A percentile compares a stretch with the other conserved stretches of the same genome.
phyloP scores from a whole-genome alignment of 1,284 basidiomycete genomes.

The Cronartium ribicola region DNA sequence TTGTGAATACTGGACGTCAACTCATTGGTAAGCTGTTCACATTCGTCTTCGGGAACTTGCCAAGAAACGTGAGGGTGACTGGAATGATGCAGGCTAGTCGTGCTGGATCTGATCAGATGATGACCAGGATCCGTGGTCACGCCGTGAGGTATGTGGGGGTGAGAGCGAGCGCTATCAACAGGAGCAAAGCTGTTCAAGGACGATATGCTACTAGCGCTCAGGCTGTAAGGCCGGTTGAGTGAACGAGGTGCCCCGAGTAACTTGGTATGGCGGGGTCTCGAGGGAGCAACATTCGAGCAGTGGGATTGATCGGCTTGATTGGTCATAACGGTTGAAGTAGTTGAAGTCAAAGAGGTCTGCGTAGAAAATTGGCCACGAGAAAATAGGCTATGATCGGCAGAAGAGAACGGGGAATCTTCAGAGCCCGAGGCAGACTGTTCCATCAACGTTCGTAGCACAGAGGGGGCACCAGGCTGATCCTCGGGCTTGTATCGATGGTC shows the following conservation, averaged over 20 bases:
- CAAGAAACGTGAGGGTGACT: not conserved
- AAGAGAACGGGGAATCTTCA: constrained; percentile 33
- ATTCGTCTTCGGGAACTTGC: constrained; percentile 18
- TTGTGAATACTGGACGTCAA: constrained; percentile 6
- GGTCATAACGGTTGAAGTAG: constrained; percentile 19
- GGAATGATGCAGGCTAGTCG: constrained; percentile 8
- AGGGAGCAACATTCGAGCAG: constrained; percentile 14
- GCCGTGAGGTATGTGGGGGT: not conserved
- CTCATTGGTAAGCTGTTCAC: constrained; percentile 24
- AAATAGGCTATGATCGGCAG: constrained; percentile 1
- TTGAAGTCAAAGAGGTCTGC: constrained; percentile 30
- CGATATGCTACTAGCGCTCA: constrained; percentile 37
- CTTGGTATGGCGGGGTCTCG: constrained; percentile 34
- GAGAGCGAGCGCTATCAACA: constrained; percentile 11
- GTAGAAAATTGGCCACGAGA: constrained; percentile 6
- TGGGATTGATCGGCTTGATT: constrained; percentile 13
- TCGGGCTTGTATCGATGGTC: not conserved
- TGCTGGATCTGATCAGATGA: constrained; percentile 6
- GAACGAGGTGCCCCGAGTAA: constrained; percentile 27
- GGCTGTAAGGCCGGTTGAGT: constrained; percentile 19
- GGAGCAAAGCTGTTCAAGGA: constrained; percentile 16
- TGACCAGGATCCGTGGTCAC: not conserved
- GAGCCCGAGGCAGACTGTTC: constrained; percentile 27
- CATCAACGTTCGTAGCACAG: not conserved
- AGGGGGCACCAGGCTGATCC: not conserved